Evolutionary conservation across 805 yeast genomes (phyloP).

Genomic region (Wickerhamiella hasegawae): DNA sequence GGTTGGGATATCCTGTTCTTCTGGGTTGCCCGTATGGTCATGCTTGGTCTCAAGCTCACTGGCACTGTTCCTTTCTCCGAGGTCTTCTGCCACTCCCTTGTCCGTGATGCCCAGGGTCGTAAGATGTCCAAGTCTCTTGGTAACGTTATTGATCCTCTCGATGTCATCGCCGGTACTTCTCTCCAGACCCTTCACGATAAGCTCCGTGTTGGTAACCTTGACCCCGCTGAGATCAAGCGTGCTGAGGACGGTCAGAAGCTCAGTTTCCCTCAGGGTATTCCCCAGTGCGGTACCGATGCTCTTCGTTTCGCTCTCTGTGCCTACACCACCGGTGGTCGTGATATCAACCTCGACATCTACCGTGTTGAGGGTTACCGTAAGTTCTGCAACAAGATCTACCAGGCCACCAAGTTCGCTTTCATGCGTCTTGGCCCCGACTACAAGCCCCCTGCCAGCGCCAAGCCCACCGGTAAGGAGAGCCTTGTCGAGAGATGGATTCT

Average conservation of each 20-base stretch:
- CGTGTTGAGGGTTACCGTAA: constrained; percentile 98
- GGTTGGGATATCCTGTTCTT: constrained; percentile 99
- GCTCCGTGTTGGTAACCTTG: constrained; percentile 68
- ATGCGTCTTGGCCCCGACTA: constrained; percentile 85
- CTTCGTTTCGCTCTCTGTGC: constrained; percentile 96
- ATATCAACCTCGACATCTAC: constrained; percentile 85
- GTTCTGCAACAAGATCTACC: constrained; percentile 98
- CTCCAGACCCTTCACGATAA: constrained; percentile 66
- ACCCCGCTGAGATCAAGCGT: constrained; percentile 70
- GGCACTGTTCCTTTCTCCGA: constrained; percentile 88
- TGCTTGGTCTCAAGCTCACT: constrained; percentile 77
- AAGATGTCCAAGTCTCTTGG: constrained; percentile 96
- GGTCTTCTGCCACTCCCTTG: constrained; percentile 95
- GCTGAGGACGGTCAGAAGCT: constrained; percentile 78
- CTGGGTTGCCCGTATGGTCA: constrained; percentile 97
- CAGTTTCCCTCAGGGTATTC: constrained; percentile 92
- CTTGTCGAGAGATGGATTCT: constrained; percentile 95
- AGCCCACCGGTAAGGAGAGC: constrained; percentile 59
- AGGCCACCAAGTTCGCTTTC: constrained; percentile 93
- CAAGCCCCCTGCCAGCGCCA: constrained; percentile 48
- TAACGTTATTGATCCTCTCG: constrained; percentile 90
- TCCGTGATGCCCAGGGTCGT: constrained; percentile 98
- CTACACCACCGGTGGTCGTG: constrained; percentile 97
- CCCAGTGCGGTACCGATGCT: constrained; percentile 99
- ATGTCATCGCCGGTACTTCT: constrained; percentile 79